Evolutionary conservation across 2,329 filamentous ascomycete genomes (phyloP).

Genomic region (Ophiosphaerella korrae): DNA sequence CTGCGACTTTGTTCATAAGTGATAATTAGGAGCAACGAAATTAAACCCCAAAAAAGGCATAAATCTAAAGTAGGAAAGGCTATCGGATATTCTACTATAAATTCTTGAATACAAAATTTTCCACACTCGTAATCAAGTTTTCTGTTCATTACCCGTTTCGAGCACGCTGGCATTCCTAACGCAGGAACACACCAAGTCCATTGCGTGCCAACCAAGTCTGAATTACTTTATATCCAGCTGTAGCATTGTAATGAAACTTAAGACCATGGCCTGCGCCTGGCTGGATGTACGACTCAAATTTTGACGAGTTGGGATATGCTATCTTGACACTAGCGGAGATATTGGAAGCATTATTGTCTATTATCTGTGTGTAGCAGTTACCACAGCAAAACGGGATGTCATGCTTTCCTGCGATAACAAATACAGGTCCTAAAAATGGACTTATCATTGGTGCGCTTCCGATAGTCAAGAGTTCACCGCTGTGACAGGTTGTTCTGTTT

Average conservation of each 20-base stretch:
- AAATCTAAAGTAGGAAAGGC: too few relatives aligned
- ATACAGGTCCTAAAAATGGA: slow-evolving; percentile 59
- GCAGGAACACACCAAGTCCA: slow-evolving; percentile 19
- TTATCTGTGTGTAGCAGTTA: slow-evolving; percentile 54
- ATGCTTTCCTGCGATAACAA: slow-evolving; percentile 61
- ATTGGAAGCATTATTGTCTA: slow-evolving; percentile 48
- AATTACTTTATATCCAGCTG: slow-evolving; percentile 48
- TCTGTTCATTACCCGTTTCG: too few relatives aligned
- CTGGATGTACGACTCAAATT: slow-evolving; percentile 62
- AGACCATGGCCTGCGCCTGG: slow-evolving; percentile 54
- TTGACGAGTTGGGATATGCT: slow-evolving; percentile 53
- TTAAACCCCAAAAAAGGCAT: too few relatives aligned
- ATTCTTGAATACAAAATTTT: too few relatives aligned
- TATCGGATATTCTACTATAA: too few relatives aligned
- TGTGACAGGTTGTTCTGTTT: slow-evolving; percentile 61
- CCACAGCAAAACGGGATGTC: slow-evolving; percentile 66
- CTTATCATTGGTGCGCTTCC: slow-evolving; percentile 45
- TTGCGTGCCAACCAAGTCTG: slow-evolving; percentile 41
- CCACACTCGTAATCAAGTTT: too few relatives aligned
- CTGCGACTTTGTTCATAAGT: too few relatives aligned
- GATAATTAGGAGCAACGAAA: too few relatives aligned
- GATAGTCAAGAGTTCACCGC: slow-evolving; percentile 63
- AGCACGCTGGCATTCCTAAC: not conserved
- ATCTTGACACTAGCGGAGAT: slow-evolving; percentile 52
- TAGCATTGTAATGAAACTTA: slow-evolving; percentile 54